Conservation (phyloP, 208 protist species). For the Leptomonas pyrrhocoris region DNA sequence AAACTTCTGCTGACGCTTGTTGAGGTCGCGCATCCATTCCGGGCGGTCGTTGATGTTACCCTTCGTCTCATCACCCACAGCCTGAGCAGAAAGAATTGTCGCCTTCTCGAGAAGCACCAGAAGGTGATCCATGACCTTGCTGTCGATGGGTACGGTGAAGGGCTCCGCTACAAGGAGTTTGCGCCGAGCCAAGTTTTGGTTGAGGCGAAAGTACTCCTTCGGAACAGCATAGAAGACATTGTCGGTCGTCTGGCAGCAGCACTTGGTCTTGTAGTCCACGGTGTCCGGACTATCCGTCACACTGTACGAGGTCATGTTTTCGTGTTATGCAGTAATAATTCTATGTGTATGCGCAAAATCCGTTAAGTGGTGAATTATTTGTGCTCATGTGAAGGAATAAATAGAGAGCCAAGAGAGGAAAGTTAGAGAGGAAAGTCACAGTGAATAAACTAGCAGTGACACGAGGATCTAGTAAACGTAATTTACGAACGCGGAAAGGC, state of each 20-base stretch:
- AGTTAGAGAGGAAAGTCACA: too few species aligned
- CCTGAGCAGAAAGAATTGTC: slow-evolving; percentile 61
- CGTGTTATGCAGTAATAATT: background rate
- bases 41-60: slow-evolving; percentile 47
- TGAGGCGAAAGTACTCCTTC: slow-evolving; percentile 78
- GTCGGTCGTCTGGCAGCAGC: slow-evolving; percentile 82
- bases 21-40: slow-evolving; percentile 75
- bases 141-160: slow-evolving; percentile 69
- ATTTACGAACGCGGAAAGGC: too few species aligned
- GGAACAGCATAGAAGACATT: slow-evolving; percentile 72
- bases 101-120: slow-evolving; percentile 79
- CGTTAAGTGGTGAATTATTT: too few species aligned
- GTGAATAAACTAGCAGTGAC: too few species aligned
- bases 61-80: slow-evolving; percentile 56
- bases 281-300: slow-evolving; percentile 70
- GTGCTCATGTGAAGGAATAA: too few species aligned
- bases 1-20: slow-evolving; percentile 85
- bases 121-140: slow-evolving; percentile 53
- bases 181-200: slow-evolving; percentile 57
- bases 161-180: slow-evolving; percentile 70
- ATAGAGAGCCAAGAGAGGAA: too few species aligned
- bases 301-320: slow-evolving; percentile 62
- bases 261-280: slow-evolving; percentile 84
- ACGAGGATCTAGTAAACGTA: too few species aligned
- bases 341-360: too few species aligned